Evolutionary conservation across 495 filamentous ascomycete species (phyloP), one percentile per base, ranked within the genome.

Genomic region (Penicillium antarcticum): DNA sequence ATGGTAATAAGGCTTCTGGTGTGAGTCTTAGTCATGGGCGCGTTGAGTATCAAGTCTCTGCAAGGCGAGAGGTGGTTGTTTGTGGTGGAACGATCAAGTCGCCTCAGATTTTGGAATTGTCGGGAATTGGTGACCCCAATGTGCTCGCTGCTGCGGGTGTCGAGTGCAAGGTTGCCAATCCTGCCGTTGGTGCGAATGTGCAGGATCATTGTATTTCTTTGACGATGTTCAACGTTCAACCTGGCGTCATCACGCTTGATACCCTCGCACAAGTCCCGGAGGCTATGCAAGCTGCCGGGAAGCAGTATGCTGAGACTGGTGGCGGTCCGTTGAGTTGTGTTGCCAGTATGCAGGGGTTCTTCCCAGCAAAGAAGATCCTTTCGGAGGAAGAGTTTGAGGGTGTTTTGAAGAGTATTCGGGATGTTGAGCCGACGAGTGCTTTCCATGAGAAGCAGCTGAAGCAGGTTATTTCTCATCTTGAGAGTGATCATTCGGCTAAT

Each of bases 41-140:
- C 1, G 41, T 61, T 56, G 67, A 77, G 37, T 46, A 65, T 16
- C 66, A 59, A 7, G 56, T 86, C 17, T 68, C 57, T 34, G 81
- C 77, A 1, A 66, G 59, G 13, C 79, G 72, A 26, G 78, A 83
- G 37, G 69, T 85, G 17, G 76, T 86, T 41, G 43, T 85, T 26
- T 68, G 74, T 1, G 78, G 76, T 1, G 83, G 82, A 0, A 57
- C 70, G 0, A 52, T 82, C 32, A 68, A 80, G 37, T 73, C 77
- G 0, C 78, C 80, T 0, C 76, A 84, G 57, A 45, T 85, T 3
- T 71, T 86, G 0, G 77, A 84, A 57, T 60, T 84, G 1, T 84
- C 80, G 5, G 83, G 83, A 2, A 69, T 85, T 21, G 82, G 82
- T 0, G 53, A 67, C 14, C 48, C 55, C 0, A 41, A 43, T 8